Evolutionary conservation across 1,139 yeast genomes (phyloP), one percentile per base, ranked within the genome.

Genomic region (Martiniozyma asiatica): DNA sequence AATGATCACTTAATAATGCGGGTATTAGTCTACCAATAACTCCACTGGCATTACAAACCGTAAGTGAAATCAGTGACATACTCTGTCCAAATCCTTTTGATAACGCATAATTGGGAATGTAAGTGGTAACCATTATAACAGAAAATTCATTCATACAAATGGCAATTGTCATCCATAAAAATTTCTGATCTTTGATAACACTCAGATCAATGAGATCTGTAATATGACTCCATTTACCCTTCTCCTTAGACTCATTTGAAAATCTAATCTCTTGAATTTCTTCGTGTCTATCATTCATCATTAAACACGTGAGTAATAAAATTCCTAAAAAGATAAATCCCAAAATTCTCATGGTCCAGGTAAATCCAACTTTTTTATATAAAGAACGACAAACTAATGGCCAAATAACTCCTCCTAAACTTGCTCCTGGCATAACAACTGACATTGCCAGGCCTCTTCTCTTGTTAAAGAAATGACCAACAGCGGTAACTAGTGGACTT

Each of bases 391-490:
- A 57, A 56, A 73, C 59, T 29, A 73, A 56, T 1, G 82, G 79
- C 46, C 73, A 68, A 2, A 70, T 53, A 18, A 72, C 63, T 23
- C 80, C 80, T 9, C 85, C 85, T 4, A 73, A 50, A 22, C 73
- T 62, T 5, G 49, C 49, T 0, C 82, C 82, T 11, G 82, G 81
- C 39, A 66, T 64, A 1, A 77, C 77, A 3, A 72, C 47, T 1
- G 79, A 73, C 26, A 70, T 49, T 6, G 80, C 81, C 32, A 65
- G 48, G 2, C 75, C 84, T 34, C 84, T 53, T 35, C 60, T 70
- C 32, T 46, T 56, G 35, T 63, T 55, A 44, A 73, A 77, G 66
- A 76, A 76, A 42, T 74, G 81, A 3, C 42, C 40, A 16, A 73
- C 58, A 2, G 64, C 68, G 4, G 75, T 73, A 17, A 75, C 62